Evolutionary conservation across 257 asterid genomes (phyloP), one percentile per base, ranked within the genome.

Genomic region (Solanum acaule): DNA sequence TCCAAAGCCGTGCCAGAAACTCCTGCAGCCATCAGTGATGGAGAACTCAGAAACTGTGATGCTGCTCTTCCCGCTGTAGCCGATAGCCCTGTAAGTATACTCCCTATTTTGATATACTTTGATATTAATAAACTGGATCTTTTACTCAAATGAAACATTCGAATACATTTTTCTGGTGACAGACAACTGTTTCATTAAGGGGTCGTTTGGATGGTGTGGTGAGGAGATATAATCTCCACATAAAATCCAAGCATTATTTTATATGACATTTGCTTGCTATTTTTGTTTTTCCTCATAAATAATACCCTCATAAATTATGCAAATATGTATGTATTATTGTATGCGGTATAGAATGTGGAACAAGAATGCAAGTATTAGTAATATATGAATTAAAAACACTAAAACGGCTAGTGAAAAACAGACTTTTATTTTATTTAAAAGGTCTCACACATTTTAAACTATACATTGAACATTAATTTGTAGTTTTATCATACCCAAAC

Each of bases 61-160:
- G 90, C 91, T 84, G 91, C 91, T 73, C 94, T 90, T 85, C 98
- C 93, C 83, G 89, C 94, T 91, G 95, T 98, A 56, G 95, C 94
- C 67, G 12, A 79, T 79, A 44, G 67, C 85, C 67, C 85, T 79
- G 85, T 79, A 44, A 44, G 86, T 81, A 46, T 29, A 46, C 86
- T 16, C 15, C 27, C 86, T 16, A 1, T 15, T 37, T 22, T 37
- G 83, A 76, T 23, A 18, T 73, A 34, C 46, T 5, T 34, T 4
- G 46, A n/a, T 77, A 37, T 5, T 42, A n/a, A 8, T 78, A 25
- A 40, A n/a, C 84, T 37, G 56, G 33, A 40, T 78, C 63, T 78
- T 77, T 78, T 78, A 42, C 63, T 40, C 37, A 7, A 78, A 40
- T 13, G 84, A 40, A 78, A 78, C 44, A 78, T 40, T 14, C 8